Base-by-base conservation (phyloP, 768 basidiomycete species). In the Termitomyces sp. region DNA sequence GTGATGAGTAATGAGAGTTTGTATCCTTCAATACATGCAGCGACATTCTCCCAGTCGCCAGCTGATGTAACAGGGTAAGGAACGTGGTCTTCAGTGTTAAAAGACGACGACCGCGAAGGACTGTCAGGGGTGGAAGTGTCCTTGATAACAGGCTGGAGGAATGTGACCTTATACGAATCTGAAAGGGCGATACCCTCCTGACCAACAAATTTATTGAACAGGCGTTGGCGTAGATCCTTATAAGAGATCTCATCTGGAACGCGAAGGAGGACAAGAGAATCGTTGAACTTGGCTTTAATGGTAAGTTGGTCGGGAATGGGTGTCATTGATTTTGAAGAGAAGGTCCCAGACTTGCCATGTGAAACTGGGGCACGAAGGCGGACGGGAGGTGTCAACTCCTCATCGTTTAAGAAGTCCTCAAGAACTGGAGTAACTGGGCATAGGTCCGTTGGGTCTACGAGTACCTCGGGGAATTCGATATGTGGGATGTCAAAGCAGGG, bases 121-220 rank as follows among this genome's bases (percentile, higher is more conserved):
- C 68, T 59, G 27, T 73, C 72, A 25, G 69, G 52, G 51, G 51
- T 62, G 55, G 60, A 51, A 47, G 47, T 23, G 62, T 31, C 53
- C 62, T 33, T 52, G 16, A 36, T 23, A 13, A 60, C n/a, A 20
- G 77, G 76, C 52, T 81, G 73, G 44, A 80, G 63, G 59, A 83
- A 78, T 18, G 79, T 81, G 31, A 90, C 68, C 7, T 74, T 76
- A 64, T 90, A 90, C 1, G 74, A 68, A 7, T 76, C 70, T 0
- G 76, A 75, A 22, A 89, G 77, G 12, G 76, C 72, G 40, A 84
- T 60, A 45, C 76, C 77, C 65, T 84, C 85, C 61, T 84, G 80
- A 22, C 76, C 73, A n/a, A 79, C 75, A 63, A 91, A 85, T 62
- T 89, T 89, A 52, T 85, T 80, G 57, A 79, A 78, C 23, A 91